Base-by-base conservation (phyloP, 768 basidiomycete species). In the Thelephora ganbajun region DNA sequence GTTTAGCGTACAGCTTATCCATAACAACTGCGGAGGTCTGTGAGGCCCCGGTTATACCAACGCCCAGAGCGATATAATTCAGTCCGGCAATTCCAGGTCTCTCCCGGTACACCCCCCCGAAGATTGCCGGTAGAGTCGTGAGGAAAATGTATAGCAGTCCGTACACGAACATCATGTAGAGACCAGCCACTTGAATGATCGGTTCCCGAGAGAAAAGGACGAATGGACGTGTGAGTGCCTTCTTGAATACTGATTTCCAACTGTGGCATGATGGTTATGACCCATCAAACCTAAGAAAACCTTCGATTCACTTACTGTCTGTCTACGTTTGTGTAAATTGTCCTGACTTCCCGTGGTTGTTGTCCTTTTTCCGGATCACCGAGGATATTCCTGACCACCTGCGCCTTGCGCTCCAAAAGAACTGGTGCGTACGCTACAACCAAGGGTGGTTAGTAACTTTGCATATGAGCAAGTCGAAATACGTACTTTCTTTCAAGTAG, bases 81-180 rank as follows among this genome's bases (percentile, higher is more conserved):
- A 84, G 59, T 0, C 80, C 79, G 0, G 75, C 69, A 43, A 80
- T 78, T 4, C 80, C 79, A 14, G 69, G 61, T 0, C 57, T 49
- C 56, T 83, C 61, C 20, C 66, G 57, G 55, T 85, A 87, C 1
- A 65, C 58, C 2, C 62, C 63, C 45, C 65, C 59, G 54, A 78
- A 83, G 44, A 82, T 80, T 0, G 59, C 54, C 0, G 80, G 74
- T 19, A 83, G 72, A 0, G 71, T 80, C 0, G 79, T 80, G 22
- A 83, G 61, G 59, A 79, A 79, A 0, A 83, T 79, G 49, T 80
- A 83, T 35, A 79, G 61, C 0, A 69, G 55, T 4, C 80, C 84
- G 48, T 79, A 87, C 7, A 82, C 56, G 50, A 82, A 76, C 0
- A 79, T 76, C 76, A 82, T 78, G 51, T 82, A 85, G 0, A 76